Base-by-base conservation (phyloP, 106 monocot species). In the Amphibolis antarctica region DNA sequence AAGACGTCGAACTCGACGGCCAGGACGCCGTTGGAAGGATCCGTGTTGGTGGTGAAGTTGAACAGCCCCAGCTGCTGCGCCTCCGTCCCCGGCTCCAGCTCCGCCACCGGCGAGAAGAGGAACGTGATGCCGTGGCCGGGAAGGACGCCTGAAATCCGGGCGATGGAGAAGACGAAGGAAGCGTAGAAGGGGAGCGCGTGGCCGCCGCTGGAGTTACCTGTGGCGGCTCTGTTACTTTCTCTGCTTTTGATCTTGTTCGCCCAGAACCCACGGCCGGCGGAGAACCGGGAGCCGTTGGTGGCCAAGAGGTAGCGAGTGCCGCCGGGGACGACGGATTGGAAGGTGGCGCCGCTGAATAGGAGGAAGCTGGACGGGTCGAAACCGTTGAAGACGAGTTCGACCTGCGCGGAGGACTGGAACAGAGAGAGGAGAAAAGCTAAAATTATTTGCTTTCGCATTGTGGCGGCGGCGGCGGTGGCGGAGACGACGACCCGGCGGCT, bases 1-100 rank as follows among this genome's bases (percentile, higher is more conserved):
- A 74, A 61, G 18, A 61, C 51, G 57, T 74, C 73, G 42, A 74
- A 61, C 66, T 74, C 73, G 48, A 74, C 20, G 48, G 73, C 73
- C 3, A 74, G 20, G 22, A 74, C 59, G 10, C 53, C 46, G 57
- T 74, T 74, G 23, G 29, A 30, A 1, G 47, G 24, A 18, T 74
- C 58, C 19, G 48, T 49, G 58, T 74, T 43, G 17, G 29, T 74
- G 12, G 65, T 59, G 5, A 45, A 55, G 46, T 52, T 76, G 56
- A 76, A 76, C 44, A 76, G 69, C 24, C 75, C 75, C 44, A 76
- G 27, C 60, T 76, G 67, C 57, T 69, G 76, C 21, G 68, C 53
- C 27, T 53, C 44, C 0, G 26, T 51, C 12, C 62, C 69, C 9
- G 46, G 42, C 1, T 46, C 25, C 29, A 58, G 15, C 0, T 29